Percentiles rank a stretch among this genome's conserved stretches.
These are phyloP conservation scores for Jatropha multifida DNA, from an alignment of 441 rosid species.

Conservation along the genomic window DNA sequence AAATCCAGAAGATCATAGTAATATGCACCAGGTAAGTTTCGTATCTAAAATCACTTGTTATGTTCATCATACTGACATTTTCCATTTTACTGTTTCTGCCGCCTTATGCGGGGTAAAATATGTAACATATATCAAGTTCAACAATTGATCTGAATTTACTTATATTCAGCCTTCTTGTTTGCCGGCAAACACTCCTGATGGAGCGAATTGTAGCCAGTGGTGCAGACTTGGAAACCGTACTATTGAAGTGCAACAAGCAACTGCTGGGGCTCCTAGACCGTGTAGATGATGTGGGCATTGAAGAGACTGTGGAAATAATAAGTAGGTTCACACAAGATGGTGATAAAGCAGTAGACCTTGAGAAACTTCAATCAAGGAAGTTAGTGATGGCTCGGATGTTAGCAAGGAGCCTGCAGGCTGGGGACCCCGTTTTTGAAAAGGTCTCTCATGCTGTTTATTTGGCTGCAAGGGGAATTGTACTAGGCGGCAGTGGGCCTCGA, in stretches of 20 bases:
- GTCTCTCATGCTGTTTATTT: slow-evolving; percentile 67
- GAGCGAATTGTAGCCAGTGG: slow-evolving; percentile 45
- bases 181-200: slow-evolving; percentile 66
- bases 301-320: slow-evolving; percentile 53
- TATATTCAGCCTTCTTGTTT: slow-evolving; percentile 71
- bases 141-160: slow-evolving; percentile 2
- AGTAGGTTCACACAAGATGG: slow-evolving; percentile 38
- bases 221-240: slow-evolving; percentile 52
- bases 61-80: background rate
- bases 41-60: background rate
- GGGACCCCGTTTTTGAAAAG: slow-evolving; percentile 77
- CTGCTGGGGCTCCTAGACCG: slow-evolving; percentile 53
- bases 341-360: slow-evolving; percentile 27
- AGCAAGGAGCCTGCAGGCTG: slow-evolving; percentile 76
- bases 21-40: slow-evolving; percentile 57
- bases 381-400: slow-evolving; percentile 62
- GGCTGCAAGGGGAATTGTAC: slow-evolving; percentile 67
- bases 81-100: background rate
- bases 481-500: slow-evolving; percentile 56
- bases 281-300: slow-evolving; percentile 53
- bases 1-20: slow-evolving; percentile 78
- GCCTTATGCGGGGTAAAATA: too few relatives aligned
- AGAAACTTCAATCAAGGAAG: slow-evolving; percentile 50
- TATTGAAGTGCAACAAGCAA: slow-evolving; percentile 43
- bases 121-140: background rate